Base-by-base conservation (phyloP, 176 grass and related monocot species). In the Musa itinerans region DNA sequence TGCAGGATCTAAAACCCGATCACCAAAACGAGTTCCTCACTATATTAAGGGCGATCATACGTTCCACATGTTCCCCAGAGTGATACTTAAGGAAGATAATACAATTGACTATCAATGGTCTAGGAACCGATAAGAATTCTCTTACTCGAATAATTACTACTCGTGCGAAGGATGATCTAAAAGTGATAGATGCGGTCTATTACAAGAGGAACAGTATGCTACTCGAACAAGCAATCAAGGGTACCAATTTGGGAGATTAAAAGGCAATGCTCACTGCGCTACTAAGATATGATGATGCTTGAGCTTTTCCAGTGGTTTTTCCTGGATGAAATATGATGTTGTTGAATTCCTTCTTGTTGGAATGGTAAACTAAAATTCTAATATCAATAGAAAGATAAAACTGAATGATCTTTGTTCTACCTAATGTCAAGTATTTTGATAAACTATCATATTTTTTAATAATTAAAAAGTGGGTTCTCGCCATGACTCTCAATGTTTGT, bases 191-290 rank as follows among this genome's bases (percentile, higher is more conserved):
- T 64, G 88, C 86, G 70, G 81, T 81, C 2, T 99, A 94, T 81
- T 76, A 84, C 72, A 94, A 92, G 83, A 87, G 95, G 25, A 99
- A 88, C 83, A 99, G 90, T n/a, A 76, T 84, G 58, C 88, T 86
- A 0, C 69, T 99, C 48, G 95, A 87, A 13, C 68, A 54, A 2
- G 91, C 90, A 24, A 77, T 99, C 22, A 79, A 87, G 13, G 88
- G 86, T 68, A 91, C 92, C 77, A 94, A 88, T 11, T 83, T 76
- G 55, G 92, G 91, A 73, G 88, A 94, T 71, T 94, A 99, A 9
- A 84, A 92, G 74, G 83, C 79, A 6, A 87, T 99, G 2, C 83
- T 99, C 13, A 82, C 89, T 19, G 84, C 95, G 21, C 80, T 99
- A 11, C 25, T 99, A 43, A 91, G 90, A 17, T 79, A 83, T 17